phyloP scores from a whole-genome alignment of 2,329 filamentous ascomycete genomes.

The Thielaviopsis euricoi region DNA sequence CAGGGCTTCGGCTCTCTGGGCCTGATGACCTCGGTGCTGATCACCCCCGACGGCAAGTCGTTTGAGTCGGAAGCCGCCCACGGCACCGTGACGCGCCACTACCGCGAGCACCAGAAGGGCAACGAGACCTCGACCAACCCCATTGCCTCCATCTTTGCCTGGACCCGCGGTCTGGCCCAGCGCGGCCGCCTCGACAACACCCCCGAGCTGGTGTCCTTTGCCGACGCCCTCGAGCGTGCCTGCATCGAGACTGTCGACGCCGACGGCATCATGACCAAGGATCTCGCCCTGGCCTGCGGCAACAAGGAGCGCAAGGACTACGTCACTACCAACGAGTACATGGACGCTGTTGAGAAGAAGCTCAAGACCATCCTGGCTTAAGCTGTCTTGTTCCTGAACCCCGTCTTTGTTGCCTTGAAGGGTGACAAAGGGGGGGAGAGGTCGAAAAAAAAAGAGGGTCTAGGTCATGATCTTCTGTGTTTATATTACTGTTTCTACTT shows the following conservation, averaged over 20 bases:
- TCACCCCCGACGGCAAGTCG: conserved; percentile 90
- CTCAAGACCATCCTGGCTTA: conserved; percentile 53
- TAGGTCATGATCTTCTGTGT: background rate
- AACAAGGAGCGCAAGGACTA: conserved; percentile 72
- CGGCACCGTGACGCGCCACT: conserved; percentile 95
- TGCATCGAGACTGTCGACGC: conserved; percentile 88
- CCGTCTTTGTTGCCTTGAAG: no score
- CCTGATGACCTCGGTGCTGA: conserved; percentile 94
- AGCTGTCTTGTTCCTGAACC: background rate
- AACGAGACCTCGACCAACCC: conserved; percentile 96
- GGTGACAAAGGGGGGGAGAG: no score
- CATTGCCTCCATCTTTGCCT: conserved; percentile 97
- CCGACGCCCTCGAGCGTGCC: conserved; percentile 79
- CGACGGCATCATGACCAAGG: conserved; percentile 98
- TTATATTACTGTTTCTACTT: conserved; percentile 5
- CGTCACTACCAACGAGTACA: conserved; percentile 83
- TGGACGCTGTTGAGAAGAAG: conserved; percentile 80
- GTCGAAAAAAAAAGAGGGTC: background rate
- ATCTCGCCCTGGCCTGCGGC: conserved; percentile 85
- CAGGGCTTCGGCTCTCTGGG: conserved; percentile 97
- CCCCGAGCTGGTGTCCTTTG: conserved; percentile 82
- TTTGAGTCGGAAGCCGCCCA: conserved; percentile 97
- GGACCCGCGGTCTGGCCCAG: conserved; percentile 88
- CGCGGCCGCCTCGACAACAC: conserved; percentile 84
- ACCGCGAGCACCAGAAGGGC: conserved; percentile 97